These are phyloP conservation scores for Globisporangium nagaii DNA, from an alignment of 352 stramenopile species.

Conservation along the genomic window DNA sequence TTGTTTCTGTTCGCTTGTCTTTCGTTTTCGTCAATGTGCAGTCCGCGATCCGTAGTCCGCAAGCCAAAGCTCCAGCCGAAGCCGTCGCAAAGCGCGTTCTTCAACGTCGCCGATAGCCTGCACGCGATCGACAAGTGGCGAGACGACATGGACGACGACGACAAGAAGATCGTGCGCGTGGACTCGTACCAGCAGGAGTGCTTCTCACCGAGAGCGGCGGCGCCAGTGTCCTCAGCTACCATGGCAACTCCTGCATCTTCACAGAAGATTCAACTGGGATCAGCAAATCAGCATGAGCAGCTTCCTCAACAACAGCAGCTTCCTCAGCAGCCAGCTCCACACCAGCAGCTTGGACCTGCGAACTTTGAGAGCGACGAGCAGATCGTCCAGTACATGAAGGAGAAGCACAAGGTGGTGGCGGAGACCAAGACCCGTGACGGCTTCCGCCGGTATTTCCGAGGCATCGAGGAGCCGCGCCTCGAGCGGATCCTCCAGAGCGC, in stretches of 20 bases:
- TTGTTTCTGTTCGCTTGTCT: background rate
- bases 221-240: background rate
- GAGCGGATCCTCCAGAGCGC: slow-evolving; percentile 39
- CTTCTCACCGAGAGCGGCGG: slow-evolving; percentile 13
- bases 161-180: slow-evolving; percentile 17
- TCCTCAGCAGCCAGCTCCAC: background rate
- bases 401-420: slow-evolving; percentile 28
- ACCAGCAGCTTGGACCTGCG: slow-evolving; percentile 25
- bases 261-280: background rate
- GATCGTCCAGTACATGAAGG: slow-evolving; percentile 46
- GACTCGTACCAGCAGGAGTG: slow-evolving; percentile 27
- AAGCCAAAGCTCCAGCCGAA: slow-evolving; percentile 15
- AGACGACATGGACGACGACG: slow-evolving; percentile 58
- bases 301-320: background rate
- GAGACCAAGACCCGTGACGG: slow-evolving; percentile 72
- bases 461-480: slow-evolving; percentile 46
- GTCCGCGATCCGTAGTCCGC: background rate
- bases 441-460: slow-evolving; percentile 60
- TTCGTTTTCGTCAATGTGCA: background rate
- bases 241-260: background rate
- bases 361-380: slow-evolving; percentile 37
- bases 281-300: slow-evolving; percentile 8
- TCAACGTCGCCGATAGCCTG: slow-evolving; percentile 69
- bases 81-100: slow-evolving; percentile 30
- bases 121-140: slow-evolving; percentile 70